Evolutionary conservation across 1,284 basidiomycete genomes (phyloP), one percentile per base, ranked within the genome.

Genomic region (Puccinia novopanici): DNA sequence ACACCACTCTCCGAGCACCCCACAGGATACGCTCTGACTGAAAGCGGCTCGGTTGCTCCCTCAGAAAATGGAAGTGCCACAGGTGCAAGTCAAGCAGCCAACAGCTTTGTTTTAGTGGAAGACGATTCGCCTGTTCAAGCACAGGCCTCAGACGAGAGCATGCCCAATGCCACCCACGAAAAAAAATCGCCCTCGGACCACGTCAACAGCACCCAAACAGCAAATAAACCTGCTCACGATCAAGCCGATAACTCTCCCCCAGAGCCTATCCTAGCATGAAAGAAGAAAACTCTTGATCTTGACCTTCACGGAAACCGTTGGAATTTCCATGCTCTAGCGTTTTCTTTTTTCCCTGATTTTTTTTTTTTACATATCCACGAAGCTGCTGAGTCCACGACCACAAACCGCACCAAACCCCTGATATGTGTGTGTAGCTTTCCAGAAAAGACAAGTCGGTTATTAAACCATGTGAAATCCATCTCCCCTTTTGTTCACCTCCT

Each of bases 11-110:
- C 61, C 17, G 17, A n/a, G 61, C 22, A 45, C 42, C 42, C 42
- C 2, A 45, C 63, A n/a, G n/a, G 40, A 45, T 30, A 67, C 13
- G 30, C 42, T 24, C 45, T 4, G 22, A 67, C 63, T 8, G 37
- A 27, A 48, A 67, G 3, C 37, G 42, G 37, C 55, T 74, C 54
- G 55, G 48, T 30, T 54, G 27, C 45, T 12, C 78, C 24, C n/a
- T 80, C 78, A 37, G 78, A 80, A 80, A 59, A 73, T 27, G 78
- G 78, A 22, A 80, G 78, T 52, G 70, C 48, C 3, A 71, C 59
- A 50, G 78, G 55, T 48, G 76, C 52, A 24, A 80, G 78, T 34
- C 78, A 80, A 52, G 74, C 54, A 34, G 78, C 70, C 30, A 63
- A 73, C 59, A 80, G 70, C 57, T 80, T 73, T 48, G 19, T 80